Base-by-base conservation (phyloP, 768 basidiomycete species). In the Leccinum uliginosum region DNA sequence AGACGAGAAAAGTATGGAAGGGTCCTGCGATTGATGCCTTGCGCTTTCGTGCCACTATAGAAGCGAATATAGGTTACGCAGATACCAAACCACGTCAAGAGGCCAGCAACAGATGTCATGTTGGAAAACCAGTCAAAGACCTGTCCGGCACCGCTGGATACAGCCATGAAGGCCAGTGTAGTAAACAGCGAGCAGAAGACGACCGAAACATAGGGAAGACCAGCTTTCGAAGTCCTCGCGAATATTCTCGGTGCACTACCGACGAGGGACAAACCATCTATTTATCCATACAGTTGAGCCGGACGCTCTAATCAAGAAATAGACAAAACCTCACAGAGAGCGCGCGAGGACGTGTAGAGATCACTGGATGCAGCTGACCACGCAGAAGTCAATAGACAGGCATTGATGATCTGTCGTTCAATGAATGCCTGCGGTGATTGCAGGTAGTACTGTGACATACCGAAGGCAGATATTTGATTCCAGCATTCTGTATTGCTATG, bases 351-450 rank as follows among this genome's bases (percentile, higher is more conserved):
- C 4, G 92, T 94, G 74, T 93, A 96, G 47, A 97, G 70, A 68
- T 96, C 93, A 69, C 87, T 89, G 23, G 86, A 87, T 6, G 90
- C 91, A 32, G 94, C 93, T 24, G 93, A 96, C 87, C 91, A 94
- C 6, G 94, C 93, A 3, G 93, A 91, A 38, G 89, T 91, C 60
- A 98, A 73, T 14, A 96, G 78, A 68, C 83, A 85, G 3, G 87
- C 89, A 65, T 91, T 93, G 68, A 92, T 91, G 38, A 91, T 75
- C 86, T 88, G 46, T 12, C 8, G 21, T 29, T 3, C 19, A 26
- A 46, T 49, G 14, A 62, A 54, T n/a, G 56, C 27, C 2, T 14
- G 34, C 19, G 23, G 35, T 4, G 51, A 21, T 21, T 66, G n/a
- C 64, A 21, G 58, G 23, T 44, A 50, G 62, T 65, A 67, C 65